Evolutionary conservation across 768 basidiomycete species (phyloP).

Genomic region (Lenzites betulinus): DNA sequence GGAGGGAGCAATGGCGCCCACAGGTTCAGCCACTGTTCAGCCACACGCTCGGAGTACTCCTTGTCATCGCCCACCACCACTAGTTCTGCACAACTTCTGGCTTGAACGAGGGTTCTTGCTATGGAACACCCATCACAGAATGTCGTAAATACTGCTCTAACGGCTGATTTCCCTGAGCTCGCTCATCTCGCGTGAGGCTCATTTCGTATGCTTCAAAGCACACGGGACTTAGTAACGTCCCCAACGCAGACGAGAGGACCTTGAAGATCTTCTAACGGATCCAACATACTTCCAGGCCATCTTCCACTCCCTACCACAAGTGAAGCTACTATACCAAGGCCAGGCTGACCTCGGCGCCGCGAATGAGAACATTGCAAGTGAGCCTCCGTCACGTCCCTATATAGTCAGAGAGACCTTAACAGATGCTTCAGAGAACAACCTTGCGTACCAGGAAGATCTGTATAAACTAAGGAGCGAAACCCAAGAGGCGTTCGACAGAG

Average conservation of each 20-base stretch:
- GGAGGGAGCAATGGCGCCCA: too few species aligned
- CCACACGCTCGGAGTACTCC: not conserved
- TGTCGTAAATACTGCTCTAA: slow-evolving; percentile 26
- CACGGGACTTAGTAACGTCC: not conserved
- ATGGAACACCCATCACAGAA: slow-evolving; percentile 13
- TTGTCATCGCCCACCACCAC: not conserved
- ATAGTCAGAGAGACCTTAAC: not conserved
- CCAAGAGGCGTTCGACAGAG: slow-evolving; percentile 84
- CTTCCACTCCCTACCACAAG: slow-evolving; percentile 75
- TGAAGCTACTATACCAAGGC: slow-evolving; percentile 72
- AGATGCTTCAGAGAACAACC: slow-evolving; percentile 60
- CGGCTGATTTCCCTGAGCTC: slow-evolving; percentile 71
- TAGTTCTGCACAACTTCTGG: not conserved
- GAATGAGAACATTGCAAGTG: slow-evolving; percentile 86
- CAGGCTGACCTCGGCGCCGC: slow-evolving; percentile 80
- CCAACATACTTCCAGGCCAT: slow-evolving; percentile 84
- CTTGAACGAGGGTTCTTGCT: not conserved
- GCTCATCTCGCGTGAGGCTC: slow-evolving; percentile 66
- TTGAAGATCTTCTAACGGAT: slow-evolving; percentile 87
- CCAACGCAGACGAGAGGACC: slow-evolving; percentile 69
- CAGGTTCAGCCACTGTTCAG: too few species aligned
- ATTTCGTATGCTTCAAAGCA: too few species aligned
- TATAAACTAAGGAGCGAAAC: slow-evolving; percentile 80
- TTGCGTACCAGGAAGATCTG: slow-evolving; percentile 73
- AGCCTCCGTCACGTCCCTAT: slow-evolving; percentile 33